A percentile compares a stretch with the other conserved stretches of the same genome.
phyloP scores from a whole-genome alignment of 1,139 yeast genomes.

The Debaryomyces sp. region DNA sequence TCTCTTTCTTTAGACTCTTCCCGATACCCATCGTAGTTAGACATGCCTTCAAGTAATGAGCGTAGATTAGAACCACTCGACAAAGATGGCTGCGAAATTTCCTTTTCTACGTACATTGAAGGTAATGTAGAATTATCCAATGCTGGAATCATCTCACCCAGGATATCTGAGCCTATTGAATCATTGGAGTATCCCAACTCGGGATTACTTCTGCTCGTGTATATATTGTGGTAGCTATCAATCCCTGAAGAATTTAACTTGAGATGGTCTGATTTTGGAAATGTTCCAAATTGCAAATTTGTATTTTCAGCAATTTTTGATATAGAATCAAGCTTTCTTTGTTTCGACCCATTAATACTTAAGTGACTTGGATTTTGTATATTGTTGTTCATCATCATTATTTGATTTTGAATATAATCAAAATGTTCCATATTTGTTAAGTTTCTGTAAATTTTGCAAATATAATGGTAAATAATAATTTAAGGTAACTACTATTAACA shows the following conservation, averaged over 20 bases:
- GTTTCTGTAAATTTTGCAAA: neutral
- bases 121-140: slow-evolving; percentile 3
- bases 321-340: neutral
- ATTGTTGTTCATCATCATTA: neutral
- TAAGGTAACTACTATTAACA: neutral
- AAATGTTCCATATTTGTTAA: slow-evolving; percentile 2
- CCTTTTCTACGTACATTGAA: slow-evolving; percentile 1
- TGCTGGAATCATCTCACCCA: neutral
- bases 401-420: neutral
- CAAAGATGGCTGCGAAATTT: slow-evolving; percentile 6
- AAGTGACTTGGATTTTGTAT: neutral
- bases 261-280: neutral
- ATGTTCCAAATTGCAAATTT: neutral
- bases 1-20: neutral
- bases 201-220: neutral
- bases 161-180: neutral
- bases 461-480: neutral
- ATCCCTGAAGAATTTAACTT: neutral
- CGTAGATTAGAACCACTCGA: neutral
- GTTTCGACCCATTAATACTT: neutral
- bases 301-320: neutral
- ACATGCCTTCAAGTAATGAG: neutral
- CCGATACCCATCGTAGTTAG: neutral
- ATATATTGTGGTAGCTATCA: neutral
- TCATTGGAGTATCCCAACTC: neutral